These are phyloP conservation scores for Torulaspora delbrueckii DNA, from an alignment of 805 yeast species.

Conservation along the genomic window DNA sequence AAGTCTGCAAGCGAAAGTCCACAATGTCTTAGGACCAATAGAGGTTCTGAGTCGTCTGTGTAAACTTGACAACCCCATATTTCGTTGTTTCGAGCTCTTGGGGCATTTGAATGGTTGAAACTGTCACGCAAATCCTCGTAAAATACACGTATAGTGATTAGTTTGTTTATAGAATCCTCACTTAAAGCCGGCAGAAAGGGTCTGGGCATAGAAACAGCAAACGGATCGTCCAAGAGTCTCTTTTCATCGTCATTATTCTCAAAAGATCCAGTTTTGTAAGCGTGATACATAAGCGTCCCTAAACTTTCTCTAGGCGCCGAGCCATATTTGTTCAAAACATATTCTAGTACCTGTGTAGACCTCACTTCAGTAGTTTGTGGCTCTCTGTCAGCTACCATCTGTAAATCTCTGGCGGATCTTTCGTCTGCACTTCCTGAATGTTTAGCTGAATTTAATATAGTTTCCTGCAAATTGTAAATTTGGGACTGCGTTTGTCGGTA, in stretches of 20 bases:
- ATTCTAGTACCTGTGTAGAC: conserved; percentile 15
- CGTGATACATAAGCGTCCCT: conserved; percentile 23
- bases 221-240: conserved; percentile 10
- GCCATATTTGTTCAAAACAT: conserved; percentile 13
- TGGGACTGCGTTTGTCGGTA: conserved; percentile 33
- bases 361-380: conserved; percentile 7
- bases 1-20: conserved; percentile 51
- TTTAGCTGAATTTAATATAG: conserved; percentile 28
- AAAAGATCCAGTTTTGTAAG: conserved; percentile 16
- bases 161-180: conserved; percentile 19
- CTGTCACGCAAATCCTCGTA: conserved; percentile 28
- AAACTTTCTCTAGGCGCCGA: conserved; percentile 11
- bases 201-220: conserved; percentile 16
- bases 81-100: conserved; percentile 45
- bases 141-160: conserved; percentile 21
- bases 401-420: not conserved
- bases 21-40: conserved; percentile 67
- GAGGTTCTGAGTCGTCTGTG: conserved; percentile 87
- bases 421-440: not conserved
- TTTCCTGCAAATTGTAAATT: conserved; percentile 33
- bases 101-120: conserved; percentile 38
- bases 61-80: conserved; percentile 92
- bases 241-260: not conserved
- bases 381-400: not conserved
- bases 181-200: conserved; percentile 29